A percentile compares a stretch with the other conserved stretches of the same genome.
Evolutionary conservation across 345 rosid species (phyloP).

Genomic region (Citrus glauca): DNA sequence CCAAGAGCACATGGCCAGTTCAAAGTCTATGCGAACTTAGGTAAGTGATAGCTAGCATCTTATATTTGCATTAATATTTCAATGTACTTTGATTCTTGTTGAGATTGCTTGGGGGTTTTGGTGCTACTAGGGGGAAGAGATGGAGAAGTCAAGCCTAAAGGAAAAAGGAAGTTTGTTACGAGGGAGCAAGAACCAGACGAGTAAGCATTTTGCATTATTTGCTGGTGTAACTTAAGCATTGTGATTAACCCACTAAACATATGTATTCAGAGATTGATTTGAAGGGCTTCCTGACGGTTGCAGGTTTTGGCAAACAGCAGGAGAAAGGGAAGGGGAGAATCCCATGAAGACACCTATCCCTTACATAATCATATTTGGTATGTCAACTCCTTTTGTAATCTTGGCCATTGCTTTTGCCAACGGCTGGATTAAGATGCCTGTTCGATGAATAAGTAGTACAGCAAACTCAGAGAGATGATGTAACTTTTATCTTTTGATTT

Average conservation of each 20-base stretch:
- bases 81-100: background rate
- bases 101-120: background rate
- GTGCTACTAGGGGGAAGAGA: conserved; percentile 54
- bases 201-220: conserved; percentile 29
- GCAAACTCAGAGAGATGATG: background rate
- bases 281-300: conserved; percentile 12
- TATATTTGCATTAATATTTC: background rate
- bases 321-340: conserved; percentile 92
- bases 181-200: conserved; percentile 89
- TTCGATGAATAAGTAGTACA: conserved; percentile 37
- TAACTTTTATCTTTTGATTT: background rate
- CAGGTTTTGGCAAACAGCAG: conserved; percentile 92
- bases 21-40: conserved; percentile 54
- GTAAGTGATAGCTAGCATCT: conserved; percentile 22
- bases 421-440: conserved; percentile 93
- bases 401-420: conserved; percentile 88
- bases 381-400: conserved; percentile 92
- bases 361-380: conserved; percentile 81
- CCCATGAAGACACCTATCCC: conserved; percentile 94
- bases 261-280: background rate
- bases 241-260: background rate
- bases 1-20: conserved; percentile 29
- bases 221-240: background rate
- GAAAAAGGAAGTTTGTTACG: conserved; percentile 78
- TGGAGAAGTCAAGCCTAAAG: conserved; percentile 69